Conservation (phyloP, 139 green algal genomes). For the Coelastrella sp. region DNA sequence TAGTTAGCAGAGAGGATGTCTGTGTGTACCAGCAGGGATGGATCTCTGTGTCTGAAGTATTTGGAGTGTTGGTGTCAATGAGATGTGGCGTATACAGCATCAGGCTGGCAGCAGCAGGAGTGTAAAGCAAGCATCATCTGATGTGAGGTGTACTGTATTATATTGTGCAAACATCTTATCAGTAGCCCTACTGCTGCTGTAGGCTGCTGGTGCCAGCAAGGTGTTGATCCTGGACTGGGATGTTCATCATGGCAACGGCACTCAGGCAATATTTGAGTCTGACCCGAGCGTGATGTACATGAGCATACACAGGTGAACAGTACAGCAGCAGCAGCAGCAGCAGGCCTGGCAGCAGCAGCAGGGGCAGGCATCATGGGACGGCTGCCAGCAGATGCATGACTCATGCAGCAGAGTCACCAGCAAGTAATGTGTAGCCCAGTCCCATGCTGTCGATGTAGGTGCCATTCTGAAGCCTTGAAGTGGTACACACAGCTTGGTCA, state of each 20-base stretch:
- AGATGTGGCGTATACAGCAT: too few species aligned
- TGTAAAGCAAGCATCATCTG: too few species aligned
- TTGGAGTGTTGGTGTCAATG: too few species aligned
- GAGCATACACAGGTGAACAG: conserved; percentile 66
- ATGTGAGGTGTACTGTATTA: too few species aligned
- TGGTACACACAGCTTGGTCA: not conserved
- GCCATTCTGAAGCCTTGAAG: not conserved
- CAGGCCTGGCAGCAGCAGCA: not conserved
- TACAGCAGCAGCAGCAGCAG: not conserved
- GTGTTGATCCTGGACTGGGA: conserved; percentile 88
- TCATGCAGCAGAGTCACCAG: too few species aligned
- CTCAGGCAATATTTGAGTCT: conserved; percentile 79
- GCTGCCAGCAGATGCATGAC: not conserved
- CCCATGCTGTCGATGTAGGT: not conserved
- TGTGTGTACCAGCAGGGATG: too few species aligned
- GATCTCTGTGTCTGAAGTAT: too few species aligned
- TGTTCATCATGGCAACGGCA: conserved; percentile 68
- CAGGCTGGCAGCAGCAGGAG: too few species aligned
- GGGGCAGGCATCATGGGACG: not conserved
- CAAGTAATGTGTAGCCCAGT: too few species aligned
- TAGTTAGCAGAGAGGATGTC: too few species aligned
- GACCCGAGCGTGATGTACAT: conserved; percentile 85
- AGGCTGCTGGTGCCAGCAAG: conserved; percentile 50
- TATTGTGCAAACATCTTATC: too few species aligned
- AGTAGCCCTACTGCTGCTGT: not conserved